Evolutionary conservation across 805 yeast genomes (phyloP).

Genomic region (Jamesozyma lodderae): DNA sequence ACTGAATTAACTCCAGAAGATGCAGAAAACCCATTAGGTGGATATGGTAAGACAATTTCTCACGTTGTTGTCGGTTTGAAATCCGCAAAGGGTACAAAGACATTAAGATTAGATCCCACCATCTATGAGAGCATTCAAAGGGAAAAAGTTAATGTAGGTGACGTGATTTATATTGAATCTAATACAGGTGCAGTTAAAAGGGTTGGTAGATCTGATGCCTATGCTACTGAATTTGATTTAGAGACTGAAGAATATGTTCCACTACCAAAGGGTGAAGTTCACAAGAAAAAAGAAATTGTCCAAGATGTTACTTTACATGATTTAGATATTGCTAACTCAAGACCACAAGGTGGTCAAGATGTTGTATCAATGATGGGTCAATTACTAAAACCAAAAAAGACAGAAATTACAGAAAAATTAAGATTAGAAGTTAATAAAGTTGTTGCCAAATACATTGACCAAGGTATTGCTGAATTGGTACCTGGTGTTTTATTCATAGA

Average conservation of each 20-base stretch:
- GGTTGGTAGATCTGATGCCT: constrained; percentile 97
- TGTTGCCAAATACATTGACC: constrained; percentile 91
- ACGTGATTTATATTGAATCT: constrained; percentile 93
- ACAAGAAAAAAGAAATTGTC: constrained; percentile 93
- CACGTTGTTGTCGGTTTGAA: constrained; percentile 92
- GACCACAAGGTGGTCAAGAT: constrained; percentile 96
- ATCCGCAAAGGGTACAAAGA: constrained; percentile 86
- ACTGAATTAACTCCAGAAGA: constrained; percentile 94
- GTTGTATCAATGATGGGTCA: constrained; percentile 96
- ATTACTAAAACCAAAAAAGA: constrained; percentile 87
- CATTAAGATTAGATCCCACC: constrained; percentile 79
- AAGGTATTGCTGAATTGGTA: constrained; percentile 93
- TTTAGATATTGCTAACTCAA: constrained; percentile 89
- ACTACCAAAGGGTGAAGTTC: constrained; percentile 97
- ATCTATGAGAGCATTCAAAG: constrained; percentile 91
- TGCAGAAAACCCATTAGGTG: constrained; percentile 93
- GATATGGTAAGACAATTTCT: constrained; percentile 92
- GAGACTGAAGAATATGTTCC: constrained; percentile 99
- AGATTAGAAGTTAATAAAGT: constrained; percentile 91
- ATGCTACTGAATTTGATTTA: constrained; percentile 94
- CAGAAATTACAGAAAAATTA: constrained; percentile 93
- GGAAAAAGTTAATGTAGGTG: constrained; percentile 91
- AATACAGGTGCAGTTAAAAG: constrained; percentile 96
- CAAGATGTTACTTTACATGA: constrained; percentile 97
- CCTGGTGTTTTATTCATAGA: constrained; percentile 98